phyloP scores from a whole-genome alignment of 1,284 basidiomycete genomes.

The Caloboletus firmus region DNA sequence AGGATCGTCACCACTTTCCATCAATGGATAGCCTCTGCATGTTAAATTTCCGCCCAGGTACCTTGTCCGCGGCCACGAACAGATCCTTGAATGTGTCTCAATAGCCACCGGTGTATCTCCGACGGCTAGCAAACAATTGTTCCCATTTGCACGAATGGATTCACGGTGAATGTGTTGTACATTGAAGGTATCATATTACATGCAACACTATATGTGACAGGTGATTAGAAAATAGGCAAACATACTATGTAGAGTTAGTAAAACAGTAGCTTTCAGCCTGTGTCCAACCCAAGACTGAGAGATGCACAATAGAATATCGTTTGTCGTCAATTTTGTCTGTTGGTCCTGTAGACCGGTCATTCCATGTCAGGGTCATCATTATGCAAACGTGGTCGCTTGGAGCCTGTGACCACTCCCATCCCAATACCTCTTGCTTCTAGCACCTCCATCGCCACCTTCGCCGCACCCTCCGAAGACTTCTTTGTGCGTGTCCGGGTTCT shows the following conservation, averaged over 20 bases:
- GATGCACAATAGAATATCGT: slow-evolving; percentile 34
- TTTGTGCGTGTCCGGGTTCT: slow-evolving; percentile 71
- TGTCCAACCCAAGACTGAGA: slow-evolving; percentile 26
- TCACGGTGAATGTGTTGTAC: slow-evolving; percentile 18
- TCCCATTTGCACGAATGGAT: slow-evolving; percentile 2
- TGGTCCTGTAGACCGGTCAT: slow-evolving; percentile 31
- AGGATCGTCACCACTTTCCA: slow-evolving; percentile 31
- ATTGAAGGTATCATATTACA: slow-evolving; percentile 41
- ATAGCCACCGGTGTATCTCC: slow-evolving; percentile 12
- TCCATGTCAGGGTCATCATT: slow-evolving; percentile 51
- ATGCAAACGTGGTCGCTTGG: slow-evolving; percentile 59
- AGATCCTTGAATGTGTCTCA: slow-evolving; percentile 3
- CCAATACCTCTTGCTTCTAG: slow-evolving; percentile 74
- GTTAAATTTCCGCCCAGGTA: slow-evolving; percentile 30
- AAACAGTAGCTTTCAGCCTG: slow-evolving; percentile 30
- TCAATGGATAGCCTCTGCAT: slow-evolving; percentile 14
- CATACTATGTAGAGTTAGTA: slow-evolving; percentile 36
- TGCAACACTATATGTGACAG: slow-evolving; percentile 39
- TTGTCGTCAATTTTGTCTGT: slow-evolving; percentile 23
- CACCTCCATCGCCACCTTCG: slow-evolving; percentile 74
- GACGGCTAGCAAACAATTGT: slow-evolving; percentile 9
- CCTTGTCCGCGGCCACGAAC: slow-evolving; percentile 30
- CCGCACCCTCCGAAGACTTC: slow-evolving; percentile 67
- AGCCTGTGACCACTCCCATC: slow-evolving; percentile 49
- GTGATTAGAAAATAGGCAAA: slow-evolving; percentile 33